Base-by-base conservation (phyloP, 306 rosid species). In the Sicyos baderoa region DNA sequence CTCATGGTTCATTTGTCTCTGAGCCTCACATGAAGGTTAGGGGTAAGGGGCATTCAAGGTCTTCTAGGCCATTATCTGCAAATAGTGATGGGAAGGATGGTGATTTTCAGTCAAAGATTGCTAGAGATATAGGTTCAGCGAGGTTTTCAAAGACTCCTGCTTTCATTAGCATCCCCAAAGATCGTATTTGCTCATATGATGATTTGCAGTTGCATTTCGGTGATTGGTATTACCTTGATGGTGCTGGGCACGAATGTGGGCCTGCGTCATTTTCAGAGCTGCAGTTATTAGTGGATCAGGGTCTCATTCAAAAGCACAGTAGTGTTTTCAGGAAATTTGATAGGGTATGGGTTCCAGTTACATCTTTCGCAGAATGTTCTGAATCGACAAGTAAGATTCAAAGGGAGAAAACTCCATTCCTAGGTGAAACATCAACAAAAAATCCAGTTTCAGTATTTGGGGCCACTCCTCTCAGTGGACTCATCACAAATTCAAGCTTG, bases 151-250 rank as follows among this genome's bases (percentile, higher is more conserved):
- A 72, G 72, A 45, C 76, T 66, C 55, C 54, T 52, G 79, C 84
- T 23, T 76, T 81, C 56, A 51, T 88, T 65, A 80, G 59, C n/a
- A 50, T 75, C 65, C 91, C 90, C 21, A 86, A 83, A 85, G 95
- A 94, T 71, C 85, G 83, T 66, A 72, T 86, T 76, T 82, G 86
- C 79, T 82, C 96, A 14, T 70, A 79, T 54, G 82, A 73, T 73
- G 95, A 94, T 70, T 79, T 94, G 84, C 91, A 84, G 72, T 79
- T 94, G 79, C 90, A 83, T 79, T 81, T 82, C 73, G 97, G 99
- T 77, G 89, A 88, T 73, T 94, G 99, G 99, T 94, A 81, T 82
- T 94, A 94, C 78, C 86, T 88, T 78, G 97, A 94, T 90, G 99
- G 95, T 76, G 86, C 92, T 80, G 99, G 99, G 67, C 97, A 88